Evolutionary conservation across 805 yeast species (phyloP), one percentile per base, ranked within the genome.

Genomic region (Wickerhamomyces strasburgensis): DNA sequence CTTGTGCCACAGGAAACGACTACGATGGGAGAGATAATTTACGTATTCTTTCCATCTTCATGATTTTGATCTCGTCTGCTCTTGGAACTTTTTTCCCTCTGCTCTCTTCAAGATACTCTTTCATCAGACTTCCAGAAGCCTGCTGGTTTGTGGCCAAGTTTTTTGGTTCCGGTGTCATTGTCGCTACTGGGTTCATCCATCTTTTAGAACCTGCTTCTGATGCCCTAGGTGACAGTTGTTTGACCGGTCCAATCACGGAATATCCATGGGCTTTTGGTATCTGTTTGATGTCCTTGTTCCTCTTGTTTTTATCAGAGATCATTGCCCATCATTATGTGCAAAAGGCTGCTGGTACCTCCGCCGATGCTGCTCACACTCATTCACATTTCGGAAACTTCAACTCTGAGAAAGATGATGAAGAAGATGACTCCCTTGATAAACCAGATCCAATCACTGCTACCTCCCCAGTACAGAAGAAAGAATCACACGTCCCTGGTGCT

Each of bases 141-240:
- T 70, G 77, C 45, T 81, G 80, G 59, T 79, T 80, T 54, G 56
- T 78, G 33, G 78, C 84, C 34, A 83, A 81, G 51, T 83, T 71
- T 59, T 84, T 84, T 54, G 94, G 94, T 43, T 80, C 89, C 3
- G 94, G 94, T 38, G 90, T 84, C 33, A 84, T 84, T 51, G 70
- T 84, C 10, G 84, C 90, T 11, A 84, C 94, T 1, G 85, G 89
- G 0, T 82, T 84, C 49, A 77, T 84, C 21, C 94, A 84, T 61
- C 62, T 84, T 42, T 60, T 84, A 40, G 68, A 74, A 43, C 90
- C 87, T 0, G 90, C 93, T 4, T 58, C 67, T 40, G 83, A 79
- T 8, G 68, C 75, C 3, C 62, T 84, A 31, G 52, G 68, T 1
- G 52, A 72, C 32, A 72, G 63, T 8, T 84, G 93, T 62, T 64